Evolutionary conservation across 495 filamentous ascomycete genomes (phyloP), one percentile per base, ranked within the genome.

Genomic region (Massariosphaeria phaeospora): DNA sequence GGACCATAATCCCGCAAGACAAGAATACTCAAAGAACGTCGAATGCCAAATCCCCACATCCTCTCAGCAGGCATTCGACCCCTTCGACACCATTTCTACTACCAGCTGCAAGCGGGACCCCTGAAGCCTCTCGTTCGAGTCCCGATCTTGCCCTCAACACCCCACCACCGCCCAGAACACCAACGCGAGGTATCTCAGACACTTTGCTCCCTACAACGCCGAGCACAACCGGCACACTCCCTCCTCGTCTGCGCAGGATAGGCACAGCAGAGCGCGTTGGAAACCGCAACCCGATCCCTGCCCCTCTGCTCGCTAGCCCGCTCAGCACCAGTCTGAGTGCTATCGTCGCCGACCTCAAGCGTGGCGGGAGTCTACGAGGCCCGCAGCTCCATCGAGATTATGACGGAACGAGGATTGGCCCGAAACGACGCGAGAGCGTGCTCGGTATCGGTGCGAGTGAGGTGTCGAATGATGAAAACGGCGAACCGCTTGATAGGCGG

Each of bases 271-370:
- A 64, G 30, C 52, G 61, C 6, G 15, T 59, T 7, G 41, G 48
- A 2, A 23, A 31, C 3, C 59, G 69, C 10, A 57, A 63, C 40
- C 58, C 54, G 17, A 61, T 69, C 15, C 55, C 59, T 1, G 67
- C 59, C 8, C 57, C 67, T 5, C 46, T 71, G 0, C 59, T 65
- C 27, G 54, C 63, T 2, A 62, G 57, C 29, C 69, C 69, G 3
- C 53, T 71, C 2, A 60, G 52, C 33, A 63, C 62, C n/a, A 64
- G 59, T 17, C 52, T 71, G 0, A 65, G 51, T 38, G 66, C 65
- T 24, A 61, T 71, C 44, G 67, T 71, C n/a, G 82, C 81, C 4
- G 84, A 87, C 23, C 25, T 61, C 8, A 56, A 55, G 35, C 56
- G 57, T 12, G 46, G 61, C 6, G 47, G 57, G 0, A 49, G 51